Evolutionary conservation across 148 eudicot genomes (phyloP), one percentile per base, ranked within the genome.

Genomic region (Silene uniflora): DNA sequence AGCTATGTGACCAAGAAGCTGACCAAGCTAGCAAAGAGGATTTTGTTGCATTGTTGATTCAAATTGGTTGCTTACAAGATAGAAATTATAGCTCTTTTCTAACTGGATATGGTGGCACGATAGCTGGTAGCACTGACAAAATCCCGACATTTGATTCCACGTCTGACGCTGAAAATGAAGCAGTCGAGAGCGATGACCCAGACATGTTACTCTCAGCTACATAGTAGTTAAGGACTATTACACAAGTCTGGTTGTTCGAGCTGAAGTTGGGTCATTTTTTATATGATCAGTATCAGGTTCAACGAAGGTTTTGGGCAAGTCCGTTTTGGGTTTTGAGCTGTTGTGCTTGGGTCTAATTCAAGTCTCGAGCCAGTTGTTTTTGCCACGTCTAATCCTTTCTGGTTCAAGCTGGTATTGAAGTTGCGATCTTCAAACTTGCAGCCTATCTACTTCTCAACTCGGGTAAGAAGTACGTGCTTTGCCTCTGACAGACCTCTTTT

Each of bases 31-130:
- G 82, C 63, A 92, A 90, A 85, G 90, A 86, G 19, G 87, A 59
- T 16, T 79, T 90, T 64, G 18, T 89, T 69, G 86, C 55, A 60
- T 66, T 95, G 55, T 61, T 95, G 84, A 88, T 59, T 81, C 83
- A 87, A 82, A 44, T 79, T 21, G 89, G 93, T 23, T 92, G 89
- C 76, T 81, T 87, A 52, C 81, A 86, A 60, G 88, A 90, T 74
- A 80, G 67, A 82, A 65, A 17, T n/a, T 90, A 89, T 71, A 74
- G 79, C 81, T 82, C 93, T 24, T 52, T 78, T 75, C 11, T 76
- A 44, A 67, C 17, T 5, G 78, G 74, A 69, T 49, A 21, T 9
- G n/a, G 71, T 35, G 47, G 22, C 39, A 23, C 54, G 22, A 69
- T 69, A 47, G 63, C 10, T 62, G 82, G 46, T 12, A 68, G 44